A percentile compares a stretch with the other conserved stretches of the same genome.
Conservation (phyloP, 371 early-diverging fungal species). For the Lichtheimia ramosa region DNA sequence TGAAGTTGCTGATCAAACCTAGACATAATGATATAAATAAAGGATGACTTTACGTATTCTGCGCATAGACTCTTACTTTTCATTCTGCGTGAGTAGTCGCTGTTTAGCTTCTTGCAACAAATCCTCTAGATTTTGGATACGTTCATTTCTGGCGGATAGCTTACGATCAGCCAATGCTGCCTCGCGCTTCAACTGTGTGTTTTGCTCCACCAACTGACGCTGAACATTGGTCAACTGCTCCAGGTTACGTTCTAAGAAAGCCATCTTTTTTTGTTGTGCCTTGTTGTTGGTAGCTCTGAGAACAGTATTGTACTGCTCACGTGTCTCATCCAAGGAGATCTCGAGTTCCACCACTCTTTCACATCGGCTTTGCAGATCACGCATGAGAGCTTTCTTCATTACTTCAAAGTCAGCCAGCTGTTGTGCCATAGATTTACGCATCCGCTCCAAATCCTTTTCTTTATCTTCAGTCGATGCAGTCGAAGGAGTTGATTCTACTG, state of each 20-base stretch:
- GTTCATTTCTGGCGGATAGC: slow-evolving; percentile 85
- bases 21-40: background rate
- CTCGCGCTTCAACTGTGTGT: slow-evolving; percentile 90
- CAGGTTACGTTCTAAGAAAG: slow-evolving; percentile 92
- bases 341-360: slow-evolving; percentile 94
- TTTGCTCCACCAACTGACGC: slow-evolving; percentile 92
- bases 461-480: slow-evolving; percentile 49
- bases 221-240: slow-evolving; percentile 95
- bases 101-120: slow-evolving; percentile 77
- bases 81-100: slow-evolving; percentile 75
- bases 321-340: slow-evolving; percentile 88
- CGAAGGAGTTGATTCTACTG: slow-evolving; percentile 1
- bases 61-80: slow-evolving; percentile 55
- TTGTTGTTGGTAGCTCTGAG: slow-evolving; percentile 78
- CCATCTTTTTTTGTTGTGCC: slow-evolving; percentile 91
- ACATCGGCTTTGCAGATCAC: slow-evolving; percentile 92
- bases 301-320: slow-evolving; percentile 86
- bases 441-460: slow-evolving; percentile 81
- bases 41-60: background rate
- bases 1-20: slow-evolving; percentile 82
- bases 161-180: slow-evolving; percentile 87
- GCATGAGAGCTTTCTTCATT: slow-evolving; percentile 95
- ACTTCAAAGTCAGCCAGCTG: slow-evolving; percentile 91
- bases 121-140: slow-evolving; percentile 85
- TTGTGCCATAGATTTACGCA: slow-evolving; percentile 87